Evolutionary conservation across 345 rosid species (phyloP).

Genomic region (Eucalyptus virginea): DNA sequence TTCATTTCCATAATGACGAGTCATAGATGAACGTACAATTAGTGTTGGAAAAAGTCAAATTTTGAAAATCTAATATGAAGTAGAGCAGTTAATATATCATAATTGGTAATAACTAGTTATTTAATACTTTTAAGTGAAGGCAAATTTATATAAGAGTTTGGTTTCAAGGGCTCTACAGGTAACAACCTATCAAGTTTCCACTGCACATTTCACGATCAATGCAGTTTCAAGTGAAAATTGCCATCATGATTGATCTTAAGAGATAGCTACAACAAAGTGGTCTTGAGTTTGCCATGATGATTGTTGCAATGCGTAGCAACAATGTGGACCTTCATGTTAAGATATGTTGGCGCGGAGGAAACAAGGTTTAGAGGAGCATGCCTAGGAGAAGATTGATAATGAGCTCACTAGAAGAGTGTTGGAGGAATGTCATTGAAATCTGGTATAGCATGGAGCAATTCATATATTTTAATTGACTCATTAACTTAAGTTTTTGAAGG

Average conservation of each 20-base stretch:
- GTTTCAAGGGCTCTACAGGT: fast-evolving
- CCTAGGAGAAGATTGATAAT: fast-evolving
- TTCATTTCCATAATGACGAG: not conserved
- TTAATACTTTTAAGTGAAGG: fast-evolving
- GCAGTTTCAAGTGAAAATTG: fast-evolving
- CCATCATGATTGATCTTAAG: fast-evolving
- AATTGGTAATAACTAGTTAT: fast-evolving
- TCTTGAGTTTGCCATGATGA: not conserved
- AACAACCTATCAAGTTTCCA: not conserved
- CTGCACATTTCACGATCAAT: fast-evolving
- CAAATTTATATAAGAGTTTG: fast-evolving
- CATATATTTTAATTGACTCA: fast-evolving
- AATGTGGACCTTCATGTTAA: not conserved
- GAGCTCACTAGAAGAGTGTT: fast-evolving
- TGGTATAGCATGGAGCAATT: not conserved
- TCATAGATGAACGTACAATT: too few species aligned
- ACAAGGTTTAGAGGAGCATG: not conserved
- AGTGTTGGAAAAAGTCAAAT: not conserved
- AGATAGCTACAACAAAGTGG: not conserved
- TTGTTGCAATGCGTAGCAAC: not conserved
- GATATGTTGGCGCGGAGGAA: not conserved
- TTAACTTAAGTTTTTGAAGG: fast-evolving
- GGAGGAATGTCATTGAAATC: not conserved
- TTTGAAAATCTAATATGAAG: not conserved
- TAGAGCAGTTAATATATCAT: fast-evolving